These are phyloP conservation scores for Coleophoma crateriformis DNA, from an alignment of 2,329 filamentous ascomycete genomes.

Conservation along the genomic window DNA sequence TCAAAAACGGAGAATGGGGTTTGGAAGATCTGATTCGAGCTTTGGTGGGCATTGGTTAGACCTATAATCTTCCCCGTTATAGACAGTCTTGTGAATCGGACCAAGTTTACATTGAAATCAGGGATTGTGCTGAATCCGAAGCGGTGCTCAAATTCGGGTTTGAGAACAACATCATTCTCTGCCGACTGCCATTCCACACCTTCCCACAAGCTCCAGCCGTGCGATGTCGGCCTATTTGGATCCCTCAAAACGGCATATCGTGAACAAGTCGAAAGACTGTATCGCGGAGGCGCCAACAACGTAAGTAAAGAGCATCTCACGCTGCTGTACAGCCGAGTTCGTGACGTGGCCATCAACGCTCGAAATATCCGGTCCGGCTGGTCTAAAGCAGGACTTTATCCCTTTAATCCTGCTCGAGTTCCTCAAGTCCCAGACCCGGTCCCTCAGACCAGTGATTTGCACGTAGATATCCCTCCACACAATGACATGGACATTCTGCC, in stretches of 20 bases:
- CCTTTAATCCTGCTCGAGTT: conserved; percentile 9
- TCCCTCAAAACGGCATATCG: conserved; percentile 20
- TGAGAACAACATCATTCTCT: conserved; percentile 28
- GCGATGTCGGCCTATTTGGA: conserved; percentile 14
- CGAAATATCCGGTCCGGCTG: not conserved
- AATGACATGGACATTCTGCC: too few species aligned
- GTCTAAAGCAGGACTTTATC: conserved; percentile 6
- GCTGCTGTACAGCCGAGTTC: conserved; percentile 18
- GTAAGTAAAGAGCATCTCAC: conserved; percentile 17
- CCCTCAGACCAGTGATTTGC: too few species aligned
- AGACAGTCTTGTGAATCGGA: too few species aligned
- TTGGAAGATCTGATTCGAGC: too few species aligned
- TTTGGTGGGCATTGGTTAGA: too few species aligned
- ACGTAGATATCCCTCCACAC: too few species aligned
- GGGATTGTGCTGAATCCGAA: not conserved
- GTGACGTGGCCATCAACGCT: not conserved
- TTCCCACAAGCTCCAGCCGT: conserved; percentile 23
- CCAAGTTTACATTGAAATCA: too few species aligned
- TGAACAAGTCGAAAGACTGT: conserved; percentile 17
- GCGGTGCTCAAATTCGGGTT: not conserved
- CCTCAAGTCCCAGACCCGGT: too few species aligned
- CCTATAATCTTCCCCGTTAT: too few species aligned
- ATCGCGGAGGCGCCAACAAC: conserved; percentile 13
- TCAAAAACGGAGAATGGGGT: too few species aligned
- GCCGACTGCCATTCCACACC: conserved; percentile 25